Evolutionary conservation across 2,329 filamentous ascomycete species (phyloP).

Genomic region (Graphilbum fragrans): DNA sequence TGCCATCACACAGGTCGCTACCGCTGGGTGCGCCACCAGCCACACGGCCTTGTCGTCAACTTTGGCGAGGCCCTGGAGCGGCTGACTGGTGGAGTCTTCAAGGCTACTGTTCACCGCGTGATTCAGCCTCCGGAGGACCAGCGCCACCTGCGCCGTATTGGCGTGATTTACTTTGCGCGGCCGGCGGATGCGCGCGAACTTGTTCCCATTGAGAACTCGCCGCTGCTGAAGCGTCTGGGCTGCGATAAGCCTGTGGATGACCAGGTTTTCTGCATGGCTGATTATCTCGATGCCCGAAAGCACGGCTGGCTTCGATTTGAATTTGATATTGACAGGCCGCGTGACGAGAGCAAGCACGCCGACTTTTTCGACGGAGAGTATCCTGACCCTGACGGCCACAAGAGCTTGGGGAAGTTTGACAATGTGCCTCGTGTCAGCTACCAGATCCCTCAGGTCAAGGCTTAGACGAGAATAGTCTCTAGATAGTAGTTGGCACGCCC

Average conservation of each 20-base stretch:
- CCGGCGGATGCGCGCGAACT: conserved; percentile 20
- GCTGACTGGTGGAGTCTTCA: conserved; percentile 15
- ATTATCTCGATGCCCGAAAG: conserved; percentile 2
- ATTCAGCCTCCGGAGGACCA: conserved; percentile 22
- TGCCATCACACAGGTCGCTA: too few species aligned
- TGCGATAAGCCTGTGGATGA: neutral
- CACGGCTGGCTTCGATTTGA: neutral
- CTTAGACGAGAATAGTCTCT: too few species aligned
- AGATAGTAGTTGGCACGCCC: too few species aligned
- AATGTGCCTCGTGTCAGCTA: too few species aligned
- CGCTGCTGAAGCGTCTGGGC: conserved; percentile 8
- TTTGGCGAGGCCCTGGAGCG: conserved; percentile 22
- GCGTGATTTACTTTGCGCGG: conserved; percentile 23
- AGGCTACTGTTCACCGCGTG: conserved; percentile 22
- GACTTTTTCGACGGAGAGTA: too few species aligned
- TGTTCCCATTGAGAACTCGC: conserved; percentile 16
- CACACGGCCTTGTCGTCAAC: conserved; percentile 31
- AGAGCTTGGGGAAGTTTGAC: too few species aligned
- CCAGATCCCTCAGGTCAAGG: too few species aligned
- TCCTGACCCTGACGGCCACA: too few species aligned
- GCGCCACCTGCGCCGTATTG: conserved; percentile 17
- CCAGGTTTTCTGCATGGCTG: conserved; percentile 1
- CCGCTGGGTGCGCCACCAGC: conserved; percentile 27
- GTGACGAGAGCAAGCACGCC: neutral
- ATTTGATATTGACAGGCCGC: conserved; percentile 1